Conservation (phyloP, 345 rosid genomes). For the Rhodomyrtus tomentosa region DNA sequence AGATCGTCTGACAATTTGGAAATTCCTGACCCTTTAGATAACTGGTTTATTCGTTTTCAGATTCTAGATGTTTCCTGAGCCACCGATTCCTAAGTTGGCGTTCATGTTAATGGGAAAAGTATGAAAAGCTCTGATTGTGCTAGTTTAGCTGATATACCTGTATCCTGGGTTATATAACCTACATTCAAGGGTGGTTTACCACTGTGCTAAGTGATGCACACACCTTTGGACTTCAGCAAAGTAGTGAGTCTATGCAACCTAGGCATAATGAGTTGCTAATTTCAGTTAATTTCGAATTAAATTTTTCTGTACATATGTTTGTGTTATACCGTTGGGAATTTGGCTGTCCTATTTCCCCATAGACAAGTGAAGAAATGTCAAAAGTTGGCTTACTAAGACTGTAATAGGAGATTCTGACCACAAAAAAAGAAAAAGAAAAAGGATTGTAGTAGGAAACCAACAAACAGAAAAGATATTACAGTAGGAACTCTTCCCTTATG, state of each 20-base stretch:
- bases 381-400: background rate
- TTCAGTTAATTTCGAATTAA: background rate
- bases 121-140: background rate
- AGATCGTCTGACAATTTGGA: background rate
- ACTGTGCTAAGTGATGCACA: background rate
- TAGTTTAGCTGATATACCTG: background rate
- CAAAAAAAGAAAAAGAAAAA: too few species aligned
- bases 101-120: background rate
- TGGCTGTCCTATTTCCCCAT: background rate
- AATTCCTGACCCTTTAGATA: background rate
- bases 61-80: background rate
- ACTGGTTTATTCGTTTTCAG: background rate
- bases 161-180: background rate
- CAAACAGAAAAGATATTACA: background rate
- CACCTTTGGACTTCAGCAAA: background rate
- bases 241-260: background rate
- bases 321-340: background rate
- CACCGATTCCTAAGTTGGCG: background rate
- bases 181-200: background rate
- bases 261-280: background rate
- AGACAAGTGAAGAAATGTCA: background rate
- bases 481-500: background rate
- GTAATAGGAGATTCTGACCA: too few species aligned
- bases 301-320: background rate
- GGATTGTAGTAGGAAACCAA: background rate